These are phyloP conservation scores for Solanum okadae DNA, from an alignment of 257 asterid species.

Conservation along the genomic window DNA sequence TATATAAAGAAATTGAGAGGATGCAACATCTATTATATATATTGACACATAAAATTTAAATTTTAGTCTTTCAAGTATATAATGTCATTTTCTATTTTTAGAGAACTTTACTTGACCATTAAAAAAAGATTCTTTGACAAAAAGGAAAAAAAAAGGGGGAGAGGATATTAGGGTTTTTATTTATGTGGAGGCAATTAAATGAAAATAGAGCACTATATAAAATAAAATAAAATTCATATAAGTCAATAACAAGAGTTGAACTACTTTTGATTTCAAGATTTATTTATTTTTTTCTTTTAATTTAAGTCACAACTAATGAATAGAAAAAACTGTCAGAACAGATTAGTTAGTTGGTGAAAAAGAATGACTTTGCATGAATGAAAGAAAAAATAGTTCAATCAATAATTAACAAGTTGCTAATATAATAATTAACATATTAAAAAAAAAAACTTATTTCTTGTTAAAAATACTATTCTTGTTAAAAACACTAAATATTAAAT, in stretches of 20 bases:
- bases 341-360: not conserved
- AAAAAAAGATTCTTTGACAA: not conserved
- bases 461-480: not conserved
- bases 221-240: not conserved
- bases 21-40: not conserved
- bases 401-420: not conserved
- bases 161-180: not conserved
- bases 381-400: not conserved
- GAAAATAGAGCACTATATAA: not conserved
- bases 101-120: not conserved
- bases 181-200: not conserved
- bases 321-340: not conserved
- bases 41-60: not conserved
- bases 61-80: too few species aligned
- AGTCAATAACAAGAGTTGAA: not conserved
- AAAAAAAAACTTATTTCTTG: not conserved
- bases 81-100: too few species aligned
- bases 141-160: not conserved
- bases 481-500: not conserved
- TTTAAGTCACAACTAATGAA: not conserved
- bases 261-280: not conserved
- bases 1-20: not conserved
- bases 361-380: not conserved
- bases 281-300: not conserved
- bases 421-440: not conserved